Evolutionary conservation across 306 rosid species (phyloP).

Genomic region (Oxytropis ochrocephala): DNA sequence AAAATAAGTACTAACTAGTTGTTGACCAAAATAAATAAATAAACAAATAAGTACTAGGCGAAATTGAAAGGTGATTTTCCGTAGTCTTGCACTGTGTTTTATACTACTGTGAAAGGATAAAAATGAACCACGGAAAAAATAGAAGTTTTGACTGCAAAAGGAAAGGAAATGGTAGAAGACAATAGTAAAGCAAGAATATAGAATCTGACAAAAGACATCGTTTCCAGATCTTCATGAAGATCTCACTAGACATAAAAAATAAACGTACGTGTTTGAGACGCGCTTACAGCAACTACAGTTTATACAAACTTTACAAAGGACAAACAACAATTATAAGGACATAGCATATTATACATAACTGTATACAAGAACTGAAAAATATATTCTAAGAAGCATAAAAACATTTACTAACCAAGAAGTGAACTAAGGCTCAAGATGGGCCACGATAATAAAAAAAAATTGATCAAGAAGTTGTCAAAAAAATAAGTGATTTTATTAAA

Average conservation of each 20-base stretch:
- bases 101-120: background rate
- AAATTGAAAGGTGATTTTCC: background rate
- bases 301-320: conserved; percentile 12
- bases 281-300: conserved; percentile 13
- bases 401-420: too few relatives aligned
- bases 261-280: conserved; percentile 18
- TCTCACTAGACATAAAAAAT: background rate
- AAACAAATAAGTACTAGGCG: too few relatives aligned
- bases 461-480: too few relatives aligned
- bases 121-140: background rate
- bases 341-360: too few relatives aligned
- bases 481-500: too few relatives aligned
- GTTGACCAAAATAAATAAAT: too few relatives aligned
- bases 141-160: background rate
- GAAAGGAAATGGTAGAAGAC: conserved; percentile 7
- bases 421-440: too few relatives aligned
- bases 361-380: too few relatives aligned
- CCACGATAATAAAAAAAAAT: too few relatives aligned
- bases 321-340: too few relatives aligned
- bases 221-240: conserved; percentile 3
- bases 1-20: too few relatives aligned
- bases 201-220: conserved; percentile 24
- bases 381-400: too few relatives aligned
- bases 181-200: background rate
- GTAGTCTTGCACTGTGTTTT: background rate